Evolutionary conservation across 164 flowering plant genomes (phyloP).

Genomic region (Tetrastigma voinierianum): DNA sequence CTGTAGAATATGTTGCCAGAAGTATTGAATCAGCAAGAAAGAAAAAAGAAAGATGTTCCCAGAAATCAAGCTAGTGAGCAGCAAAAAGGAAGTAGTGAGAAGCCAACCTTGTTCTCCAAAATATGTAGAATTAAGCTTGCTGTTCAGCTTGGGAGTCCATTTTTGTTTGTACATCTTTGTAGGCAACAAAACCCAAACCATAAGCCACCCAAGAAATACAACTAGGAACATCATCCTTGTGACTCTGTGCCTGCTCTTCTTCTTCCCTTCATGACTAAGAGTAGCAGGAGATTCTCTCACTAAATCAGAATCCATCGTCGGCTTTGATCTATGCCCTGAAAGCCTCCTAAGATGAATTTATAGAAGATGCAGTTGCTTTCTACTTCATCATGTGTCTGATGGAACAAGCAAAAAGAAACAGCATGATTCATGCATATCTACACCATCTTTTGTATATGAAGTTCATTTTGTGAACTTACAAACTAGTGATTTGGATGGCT

Average conservation of each 20-base stretch:
- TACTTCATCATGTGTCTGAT: slow-evolving; percentile 1
- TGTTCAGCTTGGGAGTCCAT: slow-evolving; percentile 39
- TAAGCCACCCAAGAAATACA: slow-evolving; percentile 44
- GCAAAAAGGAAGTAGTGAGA: too few species aligned
- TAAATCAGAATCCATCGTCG: background rate
- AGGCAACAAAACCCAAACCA: slow-evolving; percentile 54
- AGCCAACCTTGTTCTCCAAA: slow-evolving; percentile 45
- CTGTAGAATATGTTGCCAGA: slow-evolving; percentile 18
- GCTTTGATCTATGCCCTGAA: background rate
- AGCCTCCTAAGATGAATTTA: background rate
- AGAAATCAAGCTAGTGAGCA: background rate
- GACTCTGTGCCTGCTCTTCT: slow-evolving; percentile 9
- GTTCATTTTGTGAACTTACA: background rate
- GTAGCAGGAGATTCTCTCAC: background rate
- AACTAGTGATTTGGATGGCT: background rate
- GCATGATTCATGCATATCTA: background rate
- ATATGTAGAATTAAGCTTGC: slow-evolving; percentile 35
- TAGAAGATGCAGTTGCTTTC: background rate
- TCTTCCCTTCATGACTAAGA: background rate
- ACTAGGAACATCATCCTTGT: slow-evolving; percentile 20
- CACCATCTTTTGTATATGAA: background rate
- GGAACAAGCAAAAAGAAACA: background rate
- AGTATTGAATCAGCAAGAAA: background rate
- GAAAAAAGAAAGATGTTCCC: background rate
- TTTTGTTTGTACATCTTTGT: slow-evolving; percentile 34